Percentiles rank a stretch among this genome's conserved stretches.
phyloP scores from a whole-genome alignment of 495 filamentous ascomycete genomes.

The Bombardia bombarda region DNA sequence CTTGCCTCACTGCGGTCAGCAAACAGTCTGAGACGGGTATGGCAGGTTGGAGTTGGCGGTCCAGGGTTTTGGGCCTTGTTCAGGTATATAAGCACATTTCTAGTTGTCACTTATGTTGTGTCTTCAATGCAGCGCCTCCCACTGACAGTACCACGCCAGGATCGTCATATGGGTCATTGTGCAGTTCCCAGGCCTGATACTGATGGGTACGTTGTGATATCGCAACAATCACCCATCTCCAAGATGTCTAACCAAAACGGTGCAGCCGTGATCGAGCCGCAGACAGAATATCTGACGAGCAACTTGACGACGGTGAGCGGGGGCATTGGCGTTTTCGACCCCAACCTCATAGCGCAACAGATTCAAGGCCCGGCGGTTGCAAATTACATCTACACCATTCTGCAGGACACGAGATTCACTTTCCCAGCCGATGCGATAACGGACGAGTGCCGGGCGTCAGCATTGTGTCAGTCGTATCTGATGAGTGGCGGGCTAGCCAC shows the following conservation, averaged over 20 bases:
- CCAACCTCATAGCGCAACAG: background rate
- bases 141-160: background rate
- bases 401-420: background rate
- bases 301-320: conserved; percentile 1
- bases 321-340: conserved; percentile 1
- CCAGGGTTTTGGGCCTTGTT: conserved; percentile 2
- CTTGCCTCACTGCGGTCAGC: background rate
- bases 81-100: background rate
- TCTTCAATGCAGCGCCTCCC: no score
- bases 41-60: background rate
- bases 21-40: background rate
- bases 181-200: conserved; percentile 1
- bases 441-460: background rate
- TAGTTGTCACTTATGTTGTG: background rate
- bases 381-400: background rate
- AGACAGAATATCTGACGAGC: background rate
- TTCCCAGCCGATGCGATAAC: background rate
- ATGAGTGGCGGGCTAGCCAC: background rate
- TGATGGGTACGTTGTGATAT: no score
- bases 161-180: background rate
- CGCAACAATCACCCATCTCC: no score
- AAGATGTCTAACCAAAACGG: no score
- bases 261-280: conserved; percentile 1
- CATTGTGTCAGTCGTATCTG: background rate
- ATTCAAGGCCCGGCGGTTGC: background rate